Evolutionary conservation across 345 rosid genomes (phyloP), one percentile per base, ranked within the genome.

Genomic region (Brassica juncea): DNA sequence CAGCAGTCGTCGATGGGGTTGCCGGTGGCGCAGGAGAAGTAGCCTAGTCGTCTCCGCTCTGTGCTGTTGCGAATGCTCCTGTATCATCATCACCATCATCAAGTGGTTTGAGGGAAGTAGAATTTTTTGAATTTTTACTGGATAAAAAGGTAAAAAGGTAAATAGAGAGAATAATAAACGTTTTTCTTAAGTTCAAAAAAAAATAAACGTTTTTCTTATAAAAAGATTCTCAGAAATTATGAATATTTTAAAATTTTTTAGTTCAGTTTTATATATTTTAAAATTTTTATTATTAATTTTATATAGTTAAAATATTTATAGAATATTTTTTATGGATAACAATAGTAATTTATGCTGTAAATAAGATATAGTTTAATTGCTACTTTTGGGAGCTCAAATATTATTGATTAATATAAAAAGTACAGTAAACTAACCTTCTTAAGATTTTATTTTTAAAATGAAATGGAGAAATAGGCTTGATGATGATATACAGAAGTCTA

Each of bases 1-100:
- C 97, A 92, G 69, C 97, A 90, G 67, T 92, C 94, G 71, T 92
- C 97, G 23, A 92, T 90, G 3, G 97, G 93, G 54, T 92, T 92
- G 16, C 94, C 97, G 0, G 92, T 87, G 39, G 75, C 81, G 74
- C 90, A 87, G 0, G 92, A 89, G 81, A 89, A 86, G 69, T 68
- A 89, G n/a, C 92, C 92, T 74, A 90, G 66, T 1, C 76, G 83
- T 68, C 97, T 82, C 73, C 97, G 80, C n/a, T 84, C 89, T 8
- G 97, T 92, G 79, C 93, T 89, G 72, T 91, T 94, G 31, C 86
- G 85, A 35, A 87, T 86, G 75, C 79, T 84, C 89, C 98, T 94
- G 91, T 30, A 2, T 10, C 44, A 2, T 10, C 44, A 58, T 19
- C 4, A 58, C 4, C 63, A 9, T 21, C 2, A 54, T 16, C 10